phyloP scores from a whole-genome alignment of 331 rosid genomes.

The Pyrus hybrid region DNA sequence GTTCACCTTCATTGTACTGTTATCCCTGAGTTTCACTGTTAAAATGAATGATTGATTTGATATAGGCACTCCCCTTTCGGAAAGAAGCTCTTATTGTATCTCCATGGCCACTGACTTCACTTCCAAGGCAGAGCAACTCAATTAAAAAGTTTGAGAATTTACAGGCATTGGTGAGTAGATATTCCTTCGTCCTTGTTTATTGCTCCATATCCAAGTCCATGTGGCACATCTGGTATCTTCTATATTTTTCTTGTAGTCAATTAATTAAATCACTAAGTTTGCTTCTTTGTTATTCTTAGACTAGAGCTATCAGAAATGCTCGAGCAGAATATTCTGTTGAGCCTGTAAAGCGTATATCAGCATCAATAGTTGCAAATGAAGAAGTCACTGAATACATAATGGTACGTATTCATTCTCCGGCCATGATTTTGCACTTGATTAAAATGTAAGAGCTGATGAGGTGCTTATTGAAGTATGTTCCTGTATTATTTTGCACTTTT shows the following conservation, averaged over 20 bases:
- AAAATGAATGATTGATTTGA: neutral
- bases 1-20: neutral
- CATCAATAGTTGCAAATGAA: slow-evolving; percentile 71
- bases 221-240: neutral
- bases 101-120: slow-evolving; percentile 78
- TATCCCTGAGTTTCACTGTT: neutral
- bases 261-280: neutral
- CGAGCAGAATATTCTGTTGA: slow-evolving; percentile 97
- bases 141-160: slow-evolving; percentile 80
- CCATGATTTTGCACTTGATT: neutral
- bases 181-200: slow-evolving; percentile 2
- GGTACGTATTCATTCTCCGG: slow-evolving; percentile 45
- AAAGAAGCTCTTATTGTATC: slow-evolving; percentile 75
- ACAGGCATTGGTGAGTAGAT: slow-evolving; percentile 69
- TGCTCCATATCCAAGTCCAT: neutral
- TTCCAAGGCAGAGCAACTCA: slow-evolving; percentile 53
- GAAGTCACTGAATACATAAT: slow-evolving; percentile 69
- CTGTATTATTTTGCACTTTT: neutral
- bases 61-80: slow-evolving; percentile 81
- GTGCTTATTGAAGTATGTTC: neutral
- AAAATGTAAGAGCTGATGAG: neutral
- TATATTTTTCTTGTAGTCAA: neutral
- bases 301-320: slow-evolving; percentile 79
- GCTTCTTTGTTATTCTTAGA: slow-evolving; percentile 32
- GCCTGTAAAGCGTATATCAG: slow-evolving; percentile 87